phyloP scores from a whole-genome alignment of 345 rosid species.

The Hibiscus mutabilis region DNA sequence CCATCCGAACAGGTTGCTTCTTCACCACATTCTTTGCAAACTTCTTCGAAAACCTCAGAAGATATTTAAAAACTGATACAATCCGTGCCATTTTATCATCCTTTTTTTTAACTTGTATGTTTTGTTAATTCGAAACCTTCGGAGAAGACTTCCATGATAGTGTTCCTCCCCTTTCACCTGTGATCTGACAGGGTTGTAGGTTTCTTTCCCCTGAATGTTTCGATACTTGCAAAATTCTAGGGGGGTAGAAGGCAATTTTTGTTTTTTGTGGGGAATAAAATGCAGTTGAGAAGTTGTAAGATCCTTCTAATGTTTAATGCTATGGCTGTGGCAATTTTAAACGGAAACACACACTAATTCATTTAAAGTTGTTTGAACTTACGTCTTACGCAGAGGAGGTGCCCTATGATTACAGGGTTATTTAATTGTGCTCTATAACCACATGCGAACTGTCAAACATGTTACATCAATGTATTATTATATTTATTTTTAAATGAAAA shows the following conservation, averaged over 20 bases:
- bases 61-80: slow-evolving; percentile 19
- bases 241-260: slow-evolving; percentile 31
- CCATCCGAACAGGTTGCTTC: slow-evolving; percentile 20
- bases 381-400: too few species aligned
- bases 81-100: neutral
- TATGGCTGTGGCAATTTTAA: too few species aligned
- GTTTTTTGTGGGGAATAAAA: slow-evolving; percentile 5
- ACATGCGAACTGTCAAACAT: too few species aligned
- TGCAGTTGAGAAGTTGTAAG: neutral
- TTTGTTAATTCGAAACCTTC: slow-evolving; percentile 10
- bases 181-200: slow-evolving; percentile 23
- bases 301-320: neutral
- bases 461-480: too few species aligned
- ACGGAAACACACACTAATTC: too few species aligned
- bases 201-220: slow-evolving; percentile 9
- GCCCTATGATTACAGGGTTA: too few species aligned
- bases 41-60: slow-evolving; percentile 27
- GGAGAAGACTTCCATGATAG: slow-evolving; percentile 20
- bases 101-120: neutral
- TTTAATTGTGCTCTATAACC: too few species aligned
- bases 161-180: slow-evolving; percentile 32
- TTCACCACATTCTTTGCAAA: slow-evolving; percentile 26
- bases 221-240: neutral
- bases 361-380: too few species aligned
- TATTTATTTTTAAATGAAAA: too few species aligned